Percentiles rank a stretch among this genome's conserved stretches.
Evolutionary conservation across 1,139 yeast genomes (phyloP).

Genomic region (Diutina scorzettiae): DNA sequence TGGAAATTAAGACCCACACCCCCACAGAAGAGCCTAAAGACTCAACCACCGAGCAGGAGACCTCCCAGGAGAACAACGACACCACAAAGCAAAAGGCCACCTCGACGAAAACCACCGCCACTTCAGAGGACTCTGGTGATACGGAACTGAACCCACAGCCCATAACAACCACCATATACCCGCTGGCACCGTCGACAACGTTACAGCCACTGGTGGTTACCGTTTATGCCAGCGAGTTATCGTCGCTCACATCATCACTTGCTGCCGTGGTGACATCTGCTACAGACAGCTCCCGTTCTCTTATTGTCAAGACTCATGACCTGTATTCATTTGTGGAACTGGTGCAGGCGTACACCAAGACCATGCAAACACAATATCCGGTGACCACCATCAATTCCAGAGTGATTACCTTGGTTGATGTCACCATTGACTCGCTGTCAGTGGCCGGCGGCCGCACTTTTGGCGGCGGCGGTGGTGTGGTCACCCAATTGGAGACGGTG

Average conservation of each 20-base stretch:
- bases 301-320: not conserved
- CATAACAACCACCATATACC: not conserved
- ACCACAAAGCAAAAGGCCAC: not conserved
- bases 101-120: not conserved
- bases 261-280: not conserved
- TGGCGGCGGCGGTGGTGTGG: not conserved
- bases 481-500: not conserved
- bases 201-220: not conserved
- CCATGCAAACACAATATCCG: not conserved
- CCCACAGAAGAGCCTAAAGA: not conserved
- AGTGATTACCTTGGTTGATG: not conserved
- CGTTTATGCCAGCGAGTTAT: not conserved
- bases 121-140: not conserved
- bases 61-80: not conserved
- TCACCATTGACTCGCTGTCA: constrained; percentile 2
- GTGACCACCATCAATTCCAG: constrained; percentile 6
- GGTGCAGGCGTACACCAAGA: not conserved
- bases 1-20: not conserved
- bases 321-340: not conserved
- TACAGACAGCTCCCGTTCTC: not conserved
- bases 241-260: not conserved
- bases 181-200: not conserved
- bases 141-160: not conserved
- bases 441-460: constrained; percentile 1
- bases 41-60: not conserved